Evolutionary conservation across 2,329 filamentous ascomycete genomes (phyloP), one percentile per base, ranked within the genome.

Genomic region (Periconia macrospinosa): DNA sequence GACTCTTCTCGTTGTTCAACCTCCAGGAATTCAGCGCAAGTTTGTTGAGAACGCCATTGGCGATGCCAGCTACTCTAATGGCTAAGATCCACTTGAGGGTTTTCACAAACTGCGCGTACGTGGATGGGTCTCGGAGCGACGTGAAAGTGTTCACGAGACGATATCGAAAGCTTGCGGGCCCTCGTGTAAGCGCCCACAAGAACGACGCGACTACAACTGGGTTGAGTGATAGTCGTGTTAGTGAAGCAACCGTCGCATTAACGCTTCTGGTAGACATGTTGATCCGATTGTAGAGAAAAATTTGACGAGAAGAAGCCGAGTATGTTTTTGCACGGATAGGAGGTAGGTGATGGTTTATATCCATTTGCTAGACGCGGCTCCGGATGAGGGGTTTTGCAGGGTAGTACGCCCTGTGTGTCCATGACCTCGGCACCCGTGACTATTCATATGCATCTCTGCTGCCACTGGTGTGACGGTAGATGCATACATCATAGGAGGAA

Each of bases 1-100:
- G 59, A 45, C 69, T 63, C 54, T 70, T 71, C 53, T 72, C 67
- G 7, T 69, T 69, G 45, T 58, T 62, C 11, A 74, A 47, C 13
- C 71, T 68, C 65, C 74, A 78, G 43, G 73, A 70, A 66, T 79
- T 73, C 20, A 73, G 58, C 18, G 72, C 71, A 13, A 70, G 49
- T 8, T 59, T 55, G 30, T 72, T 75, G 6, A 74, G 56, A 30
- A 59, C 55, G 17, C 56, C 54, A 41, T 73, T 73, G 20, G 63
- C 49, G 1, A 53, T 60, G 58, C 56, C 60, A 45, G 64, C 52
- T 2, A 76, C 40, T 3, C 77, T 75, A 7, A 72, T 47, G 1
- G 59, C 63, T 17, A 74, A 55, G 17, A 71, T 58, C 61, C 60
- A 61, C 41, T 71, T 71, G 40, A 75, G 54, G 1, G 55, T 56